phyloP scores from a whole-genome alignment of 345 rosid species.

The Zanthoxylum bungeanum region DNA sequence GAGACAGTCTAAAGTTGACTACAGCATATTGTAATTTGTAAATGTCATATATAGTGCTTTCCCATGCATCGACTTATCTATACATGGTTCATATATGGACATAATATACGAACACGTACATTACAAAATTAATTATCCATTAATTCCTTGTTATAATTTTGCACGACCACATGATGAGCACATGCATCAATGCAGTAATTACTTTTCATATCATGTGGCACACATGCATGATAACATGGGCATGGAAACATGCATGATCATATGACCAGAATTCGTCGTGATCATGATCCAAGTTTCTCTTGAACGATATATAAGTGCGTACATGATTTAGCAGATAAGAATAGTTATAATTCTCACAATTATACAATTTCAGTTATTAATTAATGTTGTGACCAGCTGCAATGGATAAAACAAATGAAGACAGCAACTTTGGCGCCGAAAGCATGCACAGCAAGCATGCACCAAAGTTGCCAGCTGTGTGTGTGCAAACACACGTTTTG shows the following conservation, averaged over 20 bases:
- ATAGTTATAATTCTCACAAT: too few species aligned
- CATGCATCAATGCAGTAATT: not conserved
- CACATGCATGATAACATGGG: not conserved
- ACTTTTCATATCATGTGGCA: not conserved
- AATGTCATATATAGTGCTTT: not conserved
- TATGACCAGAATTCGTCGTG: too few species aligned
- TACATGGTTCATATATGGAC: not conserved
- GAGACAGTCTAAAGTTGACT: conserved; percentile 1
- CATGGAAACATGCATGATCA: not conserved
- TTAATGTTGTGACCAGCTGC: too few species aligned
- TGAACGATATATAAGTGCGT: too few species aligned
- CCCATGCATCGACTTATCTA: not conserved
- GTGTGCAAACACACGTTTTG: too few species aligned
- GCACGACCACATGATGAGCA: not conserved
- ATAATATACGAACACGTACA: not conserved
- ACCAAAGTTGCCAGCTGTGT: too few species aligned
- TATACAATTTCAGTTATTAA: too few species aligned
- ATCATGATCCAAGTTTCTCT: too few species aligned
- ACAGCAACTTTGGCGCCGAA: too few species aligned
- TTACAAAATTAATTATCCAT: not conserved
- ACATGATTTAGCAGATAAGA: too few species aligned
- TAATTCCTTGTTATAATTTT: not conserved
- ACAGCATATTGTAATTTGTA: not conserved
- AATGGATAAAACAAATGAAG: too few species aligned
- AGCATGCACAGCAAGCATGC: too few species aligned